phyloP scores from a whole-genome alignment of 2,329 filamentous ascomycete species.

The Pseudopyricularia javanii region DNA sequence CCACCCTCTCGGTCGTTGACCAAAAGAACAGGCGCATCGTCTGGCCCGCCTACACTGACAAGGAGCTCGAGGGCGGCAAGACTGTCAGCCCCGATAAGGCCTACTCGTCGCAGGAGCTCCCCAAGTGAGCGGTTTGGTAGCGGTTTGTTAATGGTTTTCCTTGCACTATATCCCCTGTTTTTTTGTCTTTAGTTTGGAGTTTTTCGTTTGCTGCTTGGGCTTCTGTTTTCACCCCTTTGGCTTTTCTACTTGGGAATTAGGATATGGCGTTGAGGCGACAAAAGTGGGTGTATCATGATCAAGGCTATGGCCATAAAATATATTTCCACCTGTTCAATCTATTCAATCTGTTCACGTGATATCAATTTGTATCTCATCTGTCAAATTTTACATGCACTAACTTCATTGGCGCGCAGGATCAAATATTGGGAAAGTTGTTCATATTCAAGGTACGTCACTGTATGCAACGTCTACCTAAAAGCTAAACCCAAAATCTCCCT shows the following conservation, averaged over 20 bases:
- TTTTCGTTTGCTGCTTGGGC: background rate
- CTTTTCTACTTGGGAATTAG: background rate
- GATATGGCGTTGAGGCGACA: background rate
- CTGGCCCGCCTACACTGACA: constrained; percentile 42
- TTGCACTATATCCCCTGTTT: background rate
- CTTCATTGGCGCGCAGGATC: no score
- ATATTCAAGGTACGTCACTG: background rate
- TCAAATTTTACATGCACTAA: no score
- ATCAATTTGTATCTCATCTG: no score
- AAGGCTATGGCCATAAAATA: background rate
- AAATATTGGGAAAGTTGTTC: no score
- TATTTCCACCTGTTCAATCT: background rate
- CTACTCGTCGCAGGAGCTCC: constrained; percentile 10
- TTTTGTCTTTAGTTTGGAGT: background rate
- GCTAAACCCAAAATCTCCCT: background rate
- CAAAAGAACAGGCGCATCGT: constrained; percentile 28
- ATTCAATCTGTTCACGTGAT: background rate
- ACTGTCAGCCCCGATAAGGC: constrained; percentile 36
- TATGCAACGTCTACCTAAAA: background rate
- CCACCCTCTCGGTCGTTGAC: constrained; percentile 38
- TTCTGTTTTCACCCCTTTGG: background rate
- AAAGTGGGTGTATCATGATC: background rate
- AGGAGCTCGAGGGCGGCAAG: constrained; percentile 28
- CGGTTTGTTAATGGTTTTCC: background rate
- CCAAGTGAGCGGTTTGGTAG: background rate